Base-by-base conservation (phyloP, 441 rosid genomes). In the Gossypium trilobum region DNA sequence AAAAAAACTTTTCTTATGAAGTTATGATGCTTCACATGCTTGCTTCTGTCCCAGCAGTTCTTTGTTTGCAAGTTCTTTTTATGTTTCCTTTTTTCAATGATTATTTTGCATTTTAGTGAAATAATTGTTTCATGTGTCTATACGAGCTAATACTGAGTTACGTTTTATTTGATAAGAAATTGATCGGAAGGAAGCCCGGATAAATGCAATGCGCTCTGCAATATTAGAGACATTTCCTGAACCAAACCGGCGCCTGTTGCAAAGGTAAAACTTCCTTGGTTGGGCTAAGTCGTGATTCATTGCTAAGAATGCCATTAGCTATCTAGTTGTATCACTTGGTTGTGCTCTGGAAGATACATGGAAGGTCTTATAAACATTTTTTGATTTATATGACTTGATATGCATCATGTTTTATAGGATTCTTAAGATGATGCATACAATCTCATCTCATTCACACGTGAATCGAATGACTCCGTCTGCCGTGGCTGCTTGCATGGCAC, bases 401-500 rank as follows among this genome's bases (percentile, higher is more conserved):
- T 59, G 1, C 46, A 11, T 68, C 51, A 46, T 77, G 16, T 75
- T 79, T 64, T 81, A 75, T 90, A 95, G 99, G 87, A 85, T 95
- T 74, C 84, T 92, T 83, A 92, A 89, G 87, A 90, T 90, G 98
- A 92, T 95, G 98, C 89, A 88, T 77, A 79, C 85, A 44, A 77
- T 95, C 64, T 85, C 98, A 52, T 86, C 92, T 75, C 89, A 88
- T 86, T 82, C 93, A 83, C 87, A 83, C 76, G 97, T 88, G 84
- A 95, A 95, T 81, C 86, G 99, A 78, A 95, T 92, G 98, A 89
- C 84, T 82, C 83, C 96, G 71, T 87, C 96, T 81, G 99, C 99
- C 70, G 98, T 95, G 75, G 97, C 98, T 81, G 97, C 97, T 75
- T 95, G 99, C 91, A 95, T 92, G 99, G 97, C 99, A 66, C 99